These are phyloP conservation scores for Vicia villosa DNA, from an alignment of 306 rosid species.

Conservation along the genomic window DNA sequence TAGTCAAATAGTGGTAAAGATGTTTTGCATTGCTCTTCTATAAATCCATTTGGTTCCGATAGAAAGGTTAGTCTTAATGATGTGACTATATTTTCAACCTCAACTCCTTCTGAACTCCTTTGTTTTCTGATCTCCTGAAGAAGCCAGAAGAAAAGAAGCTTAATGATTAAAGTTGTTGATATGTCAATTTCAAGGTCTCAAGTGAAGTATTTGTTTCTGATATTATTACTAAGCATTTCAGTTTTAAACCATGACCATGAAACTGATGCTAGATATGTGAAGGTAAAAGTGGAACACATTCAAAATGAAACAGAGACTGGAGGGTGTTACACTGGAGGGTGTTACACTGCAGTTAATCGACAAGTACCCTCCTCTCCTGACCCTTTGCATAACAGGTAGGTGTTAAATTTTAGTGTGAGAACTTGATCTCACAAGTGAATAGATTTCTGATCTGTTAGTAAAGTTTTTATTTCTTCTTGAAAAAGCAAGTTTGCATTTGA, in stretches of 20 bases:
- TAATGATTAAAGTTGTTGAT: not conserved
- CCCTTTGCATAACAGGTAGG: constrained; percentile 84
- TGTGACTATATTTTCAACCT: not conserved
- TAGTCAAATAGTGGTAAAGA: no score
- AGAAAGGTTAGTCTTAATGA: no score
- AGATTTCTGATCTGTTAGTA: no score
- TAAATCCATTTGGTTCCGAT: no score
- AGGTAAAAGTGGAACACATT: constrained; percentile 30
- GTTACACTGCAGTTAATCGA: constrained; percentile 51
- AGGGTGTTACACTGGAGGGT: constrained; percentile 42
- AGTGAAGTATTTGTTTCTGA: constrained; percentile 42
- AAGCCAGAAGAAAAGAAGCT: not conserved
- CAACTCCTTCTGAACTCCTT: not conserved
- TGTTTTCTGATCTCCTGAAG: not conserved
- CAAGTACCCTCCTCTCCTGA: constrained; percentile 79
- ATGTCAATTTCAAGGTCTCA: constrained; percentile 51
- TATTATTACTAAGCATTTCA: constrained; percentile 44
- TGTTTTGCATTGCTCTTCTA: no score
- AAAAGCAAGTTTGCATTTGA: constrained; percentile 7
- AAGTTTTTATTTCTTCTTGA: not conserved
- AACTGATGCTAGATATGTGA: constrained; percentile 46
- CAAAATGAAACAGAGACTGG: constrained; percentile 29
- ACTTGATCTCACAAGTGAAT: no score
- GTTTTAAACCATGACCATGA: constrained; percentile 33
- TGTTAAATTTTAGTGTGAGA: no score